Evolutionary conservation across 208 protist species (phyloP).

Genomic region (Crithidia sp.): DNA sequence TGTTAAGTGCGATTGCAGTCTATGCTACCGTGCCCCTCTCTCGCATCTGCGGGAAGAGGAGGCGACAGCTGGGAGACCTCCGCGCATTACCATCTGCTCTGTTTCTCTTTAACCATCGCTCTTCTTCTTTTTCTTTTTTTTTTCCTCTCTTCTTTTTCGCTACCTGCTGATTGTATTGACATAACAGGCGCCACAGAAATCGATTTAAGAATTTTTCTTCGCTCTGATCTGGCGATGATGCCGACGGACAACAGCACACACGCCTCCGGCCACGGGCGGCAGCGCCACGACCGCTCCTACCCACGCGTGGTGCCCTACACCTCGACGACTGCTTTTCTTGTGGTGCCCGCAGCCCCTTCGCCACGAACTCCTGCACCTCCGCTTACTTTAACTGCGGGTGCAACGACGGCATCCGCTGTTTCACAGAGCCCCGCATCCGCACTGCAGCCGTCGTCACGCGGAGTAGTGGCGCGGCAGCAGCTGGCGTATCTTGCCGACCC

Average conservation of each 20-base stretch:
- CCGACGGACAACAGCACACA: too few relatives aligned
- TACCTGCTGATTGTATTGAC: too few relatives aligned
- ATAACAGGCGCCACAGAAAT: too few relatives aligned
- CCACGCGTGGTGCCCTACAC: constrained; percentile 27
- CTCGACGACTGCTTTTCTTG: constrained; percentile 23
- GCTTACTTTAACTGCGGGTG: too few relatives aligned
- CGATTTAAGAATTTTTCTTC: not conserved
- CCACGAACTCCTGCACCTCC: not conserved
- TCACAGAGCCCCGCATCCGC: too few relatives aligned
- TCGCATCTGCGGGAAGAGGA: not conserved
- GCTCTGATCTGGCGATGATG: too few relatives aligned
- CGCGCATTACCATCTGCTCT: not conserved
- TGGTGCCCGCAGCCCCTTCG: not conserved
- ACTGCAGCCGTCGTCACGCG: too few relatives aligned
- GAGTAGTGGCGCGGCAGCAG: too few relatives aligned
- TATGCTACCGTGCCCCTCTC: too few relatives aligned
- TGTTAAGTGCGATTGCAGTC: too few relatives aligned
- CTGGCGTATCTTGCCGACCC: too few relatives aligned
- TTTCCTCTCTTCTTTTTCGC: not conserved
- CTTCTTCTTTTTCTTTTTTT: constrained; percentile 24
- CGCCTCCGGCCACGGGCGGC: not conserved
- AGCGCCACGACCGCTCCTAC: not conserved
- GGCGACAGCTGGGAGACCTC: not conserved
- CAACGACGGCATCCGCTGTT: too few relatives aligned
- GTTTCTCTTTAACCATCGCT: not conserved